phyloP scores from a whole-genome alignment of 2,329 filamentous ascomycete genomes.

The Clonostachys rosea region DNA sequence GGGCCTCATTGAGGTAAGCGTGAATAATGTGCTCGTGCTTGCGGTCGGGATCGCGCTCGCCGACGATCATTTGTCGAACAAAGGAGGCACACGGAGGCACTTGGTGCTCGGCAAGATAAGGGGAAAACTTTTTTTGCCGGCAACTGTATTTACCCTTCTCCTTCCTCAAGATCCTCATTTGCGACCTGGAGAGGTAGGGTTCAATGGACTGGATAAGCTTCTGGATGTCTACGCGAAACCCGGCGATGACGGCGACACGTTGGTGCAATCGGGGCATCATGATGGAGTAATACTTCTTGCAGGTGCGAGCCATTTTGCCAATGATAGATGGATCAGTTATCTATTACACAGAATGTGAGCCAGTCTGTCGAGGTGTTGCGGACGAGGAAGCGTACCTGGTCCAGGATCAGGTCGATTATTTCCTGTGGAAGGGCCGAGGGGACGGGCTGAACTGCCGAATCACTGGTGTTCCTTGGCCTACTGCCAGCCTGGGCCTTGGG shows the following conservation, averaged over 20 bases:
- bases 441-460: background rate
- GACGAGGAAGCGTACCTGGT: constrained; percentile 2
- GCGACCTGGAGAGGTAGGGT: constrained; percentile 6
- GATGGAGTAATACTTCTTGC: constrained; percentile 8
- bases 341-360: background rate
- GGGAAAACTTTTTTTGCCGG: constrained; percentile 8
- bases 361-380: background rate
- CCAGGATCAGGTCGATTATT: constrained; percentile 7
- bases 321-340: constrained; percentile 1
- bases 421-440: constrained; percentile 7
- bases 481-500: background rate
- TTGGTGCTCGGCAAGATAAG: background rate
- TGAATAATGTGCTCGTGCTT: constrained; percentile 7
- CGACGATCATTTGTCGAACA: constrained; percentile 6
- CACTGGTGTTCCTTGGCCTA: no score
- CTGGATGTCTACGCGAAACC: constrained; percentile 7
- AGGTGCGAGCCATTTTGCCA: constrained; percentile 6
- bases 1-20: constrained; percentile 9
- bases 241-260: constrained; percentile 3
- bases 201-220: constrained; percentile 11
- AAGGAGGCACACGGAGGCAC: constrained; percentile 4
- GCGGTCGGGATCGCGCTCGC: constrained; percentile 1
- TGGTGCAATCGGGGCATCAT: constrained; percentile 8
- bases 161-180: constrained; percentile 9
- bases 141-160: constrained; percentile 7